Conservation (phyloP, 106 monocot genomes). For the Allium cepa region DNA sequence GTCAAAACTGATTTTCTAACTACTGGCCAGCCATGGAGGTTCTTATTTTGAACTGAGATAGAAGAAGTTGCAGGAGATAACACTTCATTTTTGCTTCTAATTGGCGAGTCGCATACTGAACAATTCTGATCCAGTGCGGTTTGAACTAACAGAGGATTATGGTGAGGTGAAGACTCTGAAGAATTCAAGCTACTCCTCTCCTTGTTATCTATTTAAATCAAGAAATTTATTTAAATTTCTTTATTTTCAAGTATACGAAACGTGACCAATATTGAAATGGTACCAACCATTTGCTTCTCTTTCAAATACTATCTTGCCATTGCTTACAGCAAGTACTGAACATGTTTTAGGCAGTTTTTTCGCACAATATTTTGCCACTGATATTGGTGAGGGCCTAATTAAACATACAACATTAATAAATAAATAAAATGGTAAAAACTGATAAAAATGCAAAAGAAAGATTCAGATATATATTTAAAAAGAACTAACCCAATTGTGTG, state of each 20-base stretch:
- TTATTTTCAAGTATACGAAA: conserved; percentile 1
- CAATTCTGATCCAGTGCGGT: conserved; percentile 9
- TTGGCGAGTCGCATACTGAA: conserved; percentile 10
- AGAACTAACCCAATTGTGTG: conserved; percentile 28
- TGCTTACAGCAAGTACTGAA: conserved; percentile 58
- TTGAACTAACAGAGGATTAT: background rate
- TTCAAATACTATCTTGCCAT: conserved; percentile 73
- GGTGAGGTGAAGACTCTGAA: conserved; percentile 3
- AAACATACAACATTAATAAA: background rate
- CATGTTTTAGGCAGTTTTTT: conserved; percentile 45
- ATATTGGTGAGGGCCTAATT: conserved; percentile 28
- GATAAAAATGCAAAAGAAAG: background rate
- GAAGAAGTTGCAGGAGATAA: conserved; percentile 2
- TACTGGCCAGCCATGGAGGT: conserved; percentile 26
- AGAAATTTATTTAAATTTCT: background rate
- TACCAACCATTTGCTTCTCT: conserved; percentile 32
- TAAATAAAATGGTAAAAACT: background rate
- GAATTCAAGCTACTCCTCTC: conserved; percentile 7
- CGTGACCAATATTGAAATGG: background rate
- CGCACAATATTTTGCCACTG: conserved; percentile 67
- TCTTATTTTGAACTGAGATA: background rate
- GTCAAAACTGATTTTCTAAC: conserved; percentile 20
- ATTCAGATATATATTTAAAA: background rate
- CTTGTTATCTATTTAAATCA: conserved; percentile 5
- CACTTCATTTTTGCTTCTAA: conserved; percentile 2